phyloP scores from a whole-genome alignment of 2,329 filamentous ascomycete species.

The Paraphaeosphaeria minitans region DNA sequence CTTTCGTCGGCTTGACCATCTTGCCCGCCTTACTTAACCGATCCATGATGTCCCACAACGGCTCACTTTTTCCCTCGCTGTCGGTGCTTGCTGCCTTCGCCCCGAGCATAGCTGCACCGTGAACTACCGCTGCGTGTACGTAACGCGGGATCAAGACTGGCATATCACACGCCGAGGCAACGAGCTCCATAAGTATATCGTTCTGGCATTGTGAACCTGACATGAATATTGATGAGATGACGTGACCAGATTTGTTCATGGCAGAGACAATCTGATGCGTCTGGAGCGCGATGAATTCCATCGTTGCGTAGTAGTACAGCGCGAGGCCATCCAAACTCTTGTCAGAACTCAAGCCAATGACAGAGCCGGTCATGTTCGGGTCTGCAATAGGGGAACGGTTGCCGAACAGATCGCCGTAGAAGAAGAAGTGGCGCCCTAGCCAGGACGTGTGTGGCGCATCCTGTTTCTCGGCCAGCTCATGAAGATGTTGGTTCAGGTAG shows the following conservation, averaged over 20 bases:
- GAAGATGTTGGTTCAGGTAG: constrained; percentile 87
- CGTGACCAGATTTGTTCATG: constrained; percentile 90
- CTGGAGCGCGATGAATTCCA: constrained; percentile 98
- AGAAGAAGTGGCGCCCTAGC: constrained; percentile 92
- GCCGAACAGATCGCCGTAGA: constrained; percentile 97
- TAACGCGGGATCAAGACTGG: constrained; percentile 93
- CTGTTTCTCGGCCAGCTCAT: constrained; percentile 71
- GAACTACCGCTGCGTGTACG: constrained; percentile 92
- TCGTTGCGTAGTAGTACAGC: constrained; percentile 90
- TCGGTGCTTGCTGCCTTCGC: constrained; percentile 93
- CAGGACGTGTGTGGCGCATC: constrained; percentile 80
- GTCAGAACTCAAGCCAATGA: constrained; percentile 86
- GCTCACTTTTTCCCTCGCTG: constrained; percentile 77
- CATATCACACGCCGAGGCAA: constrained; percentile 89
- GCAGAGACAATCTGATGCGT: constrained; percentile 92
- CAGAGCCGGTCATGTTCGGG: constrained; percentile 86
- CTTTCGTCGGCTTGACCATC: constrained; percentile 74
- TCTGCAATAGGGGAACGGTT: constrained; percentile 95
- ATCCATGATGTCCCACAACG: constrained; percentile 96
- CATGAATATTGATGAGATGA: constrained; percentile 96
- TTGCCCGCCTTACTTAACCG: constrained; percentile 93
- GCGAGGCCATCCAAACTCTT: constrained; percentile 86
- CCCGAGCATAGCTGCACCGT: constrained; percentile 97
- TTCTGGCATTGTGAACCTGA: constrained; percentile 98
- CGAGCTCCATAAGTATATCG: constrained; percentile 84